These are phyloP conservation scores for Bipolaris cookei DNA, from an alignment of 2,329 filamentous ascomycete genomes.

Conservation along the genomic window DNA sequence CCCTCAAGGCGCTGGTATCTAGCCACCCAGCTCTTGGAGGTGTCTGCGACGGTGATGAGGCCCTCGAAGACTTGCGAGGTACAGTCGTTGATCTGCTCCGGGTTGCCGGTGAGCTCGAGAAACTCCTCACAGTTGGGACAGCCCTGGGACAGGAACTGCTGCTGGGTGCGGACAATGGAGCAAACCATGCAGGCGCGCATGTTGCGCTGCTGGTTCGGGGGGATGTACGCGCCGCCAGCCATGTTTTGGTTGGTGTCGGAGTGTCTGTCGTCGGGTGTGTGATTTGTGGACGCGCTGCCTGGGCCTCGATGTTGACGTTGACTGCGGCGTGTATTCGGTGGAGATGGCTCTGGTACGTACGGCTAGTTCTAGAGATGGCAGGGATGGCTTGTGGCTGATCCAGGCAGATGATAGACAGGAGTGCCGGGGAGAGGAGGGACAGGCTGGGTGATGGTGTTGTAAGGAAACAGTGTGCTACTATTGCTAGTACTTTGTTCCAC, in stretches of 20 bases:
- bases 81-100: slow-evolving; percentile 86
- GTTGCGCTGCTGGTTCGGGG: slow-evolving; percentile 78
- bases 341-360: neutral
- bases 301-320: neutral
- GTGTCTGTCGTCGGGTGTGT: neutral
- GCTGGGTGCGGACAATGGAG: slow-evolving; percentile 86
- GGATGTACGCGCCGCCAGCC: slow-evolving; percentile 65
- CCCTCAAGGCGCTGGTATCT: slow-evolving; percentile 91
- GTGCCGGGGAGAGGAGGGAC: neutral
- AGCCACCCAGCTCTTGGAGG: slow-evolving; percentile 89
- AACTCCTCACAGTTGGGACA: slow-evolving; percentile 98
- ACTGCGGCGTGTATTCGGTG: neutral
- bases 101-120: slow-evolving; percentile 78
- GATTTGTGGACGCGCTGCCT: slow-evolving; percentile 8
- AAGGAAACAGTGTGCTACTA: slow-evolving; percentile 16
- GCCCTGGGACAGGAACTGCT: slow-evolving; percentile 81
- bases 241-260: slow-evolving; percentile 1
- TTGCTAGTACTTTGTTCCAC: slow-evolving; percentile 16
- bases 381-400: neutral
- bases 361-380: neutral
- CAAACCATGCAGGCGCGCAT: slow-evolving; percentile 99
- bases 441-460: slow-evolving; percentile 1
- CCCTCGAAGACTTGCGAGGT: slow-evolving; percentile 97
- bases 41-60: slow-evolving; percentile 82
- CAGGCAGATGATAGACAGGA: neutral